phyloP scores from a whole-genome alignment of 768 basidiomycete species.

The Tephrocybe sp. region DNA sequence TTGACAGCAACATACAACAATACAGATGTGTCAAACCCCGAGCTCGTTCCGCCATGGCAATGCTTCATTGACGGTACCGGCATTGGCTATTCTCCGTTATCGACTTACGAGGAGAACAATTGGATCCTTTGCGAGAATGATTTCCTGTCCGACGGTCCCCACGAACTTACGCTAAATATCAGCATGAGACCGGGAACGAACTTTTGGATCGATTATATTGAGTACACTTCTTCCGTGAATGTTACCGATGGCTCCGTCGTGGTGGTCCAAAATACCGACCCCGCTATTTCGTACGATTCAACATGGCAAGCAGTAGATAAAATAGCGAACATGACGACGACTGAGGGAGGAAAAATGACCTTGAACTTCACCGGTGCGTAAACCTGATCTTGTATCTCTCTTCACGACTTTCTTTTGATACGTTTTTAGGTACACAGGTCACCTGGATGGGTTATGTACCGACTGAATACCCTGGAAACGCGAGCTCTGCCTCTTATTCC shows the following conservation, averaged over 20 bases:
- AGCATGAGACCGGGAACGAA: not conserved
- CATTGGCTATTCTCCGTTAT: conserved; percentile 1
- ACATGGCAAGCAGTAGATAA: not conserved
- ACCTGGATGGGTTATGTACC: conserved; percentile 3
- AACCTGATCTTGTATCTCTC: not conserved
- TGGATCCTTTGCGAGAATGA: conserved; percentile 18
- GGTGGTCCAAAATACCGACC: not conserved
- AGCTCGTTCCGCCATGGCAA: conserved; percentile 20
- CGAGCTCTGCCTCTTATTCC: conserved; percentile 1
- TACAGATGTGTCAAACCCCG: not conserved
- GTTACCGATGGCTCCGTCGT: not conserved
- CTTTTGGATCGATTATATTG: conserved; percentile 10
- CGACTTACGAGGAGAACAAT: conserved; percentile 15
- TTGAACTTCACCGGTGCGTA: conserved; percentile 1
- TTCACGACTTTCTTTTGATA: too few species aligned
- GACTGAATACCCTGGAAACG: not conserved
- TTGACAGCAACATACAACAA: conserved; percentile 4
- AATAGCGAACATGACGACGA: not conserved
- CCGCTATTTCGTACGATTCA: conserved; percentile 2
- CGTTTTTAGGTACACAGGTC: conserved; percentile 1
- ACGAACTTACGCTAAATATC: conserved; percentile 21
- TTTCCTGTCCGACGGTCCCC: conserved; percentile 18
- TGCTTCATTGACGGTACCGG: conserved; percentile 25
- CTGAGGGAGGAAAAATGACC: not conserved
- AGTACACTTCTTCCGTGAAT: not conserved